Base-by-base conservation (phyloP, 352 stramenopile genomes). In the Pythium dissimile region DNA sequence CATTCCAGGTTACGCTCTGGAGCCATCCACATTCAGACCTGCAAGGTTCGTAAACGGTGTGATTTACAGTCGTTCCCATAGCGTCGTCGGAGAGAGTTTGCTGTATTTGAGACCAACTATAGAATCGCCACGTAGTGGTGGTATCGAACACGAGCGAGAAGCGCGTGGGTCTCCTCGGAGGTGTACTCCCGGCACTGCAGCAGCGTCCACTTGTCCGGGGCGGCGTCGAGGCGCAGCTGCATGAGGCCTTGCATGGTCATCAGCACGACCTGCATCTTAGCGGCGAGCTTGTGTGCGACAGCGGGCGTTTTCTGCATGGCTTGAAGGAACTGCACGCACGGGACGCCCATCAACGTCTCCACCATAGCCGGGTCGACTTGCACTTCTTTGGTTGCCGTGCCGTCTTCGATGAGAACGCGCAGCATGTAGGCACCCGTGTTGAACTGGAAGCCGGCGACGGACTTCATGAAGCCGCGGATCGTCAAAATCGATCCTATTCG, bases 221-320 rank as follows among this genome's bases (percentile, higher is more conserved):
- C 15, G 11, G 23, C 27, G 34, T 68, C 59, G 31, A 65, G 59
- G 18, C 35, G 48, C 67, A 72, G 56, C 85, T 59, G 71, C 82
- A 94, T 90, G 32, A 92, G 63, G 20, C 84, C 84, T 55, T 94
- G 79, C 53, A 94, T 72, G 15, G 72, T 89, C 80, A 90, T 90
- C 21, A 94, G 75, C 46, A 66, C 62, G 55, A 91, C 82, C 46
- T 94, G 84, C 84, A 94, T 94, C 27, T 67, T 73, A 20, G 82
- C 77, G 0, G 80, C 82, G 73, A 82, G 89, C 12, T 58, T 39
- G 38, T 88, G 78, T 0, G 78, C 84, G 15, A 89, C 66, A 27
- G 66, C 43, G 1, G 78, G 67, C 7, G 78, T 84, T 11, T 67
- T 67, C 43, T 88, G 67, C 84, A 94, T 92, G 23, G 80, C 79